Base-by-base conservation (phyloP, 495 filamentous ascomycete genomes). In the Penicillium argentinense region DNA sequence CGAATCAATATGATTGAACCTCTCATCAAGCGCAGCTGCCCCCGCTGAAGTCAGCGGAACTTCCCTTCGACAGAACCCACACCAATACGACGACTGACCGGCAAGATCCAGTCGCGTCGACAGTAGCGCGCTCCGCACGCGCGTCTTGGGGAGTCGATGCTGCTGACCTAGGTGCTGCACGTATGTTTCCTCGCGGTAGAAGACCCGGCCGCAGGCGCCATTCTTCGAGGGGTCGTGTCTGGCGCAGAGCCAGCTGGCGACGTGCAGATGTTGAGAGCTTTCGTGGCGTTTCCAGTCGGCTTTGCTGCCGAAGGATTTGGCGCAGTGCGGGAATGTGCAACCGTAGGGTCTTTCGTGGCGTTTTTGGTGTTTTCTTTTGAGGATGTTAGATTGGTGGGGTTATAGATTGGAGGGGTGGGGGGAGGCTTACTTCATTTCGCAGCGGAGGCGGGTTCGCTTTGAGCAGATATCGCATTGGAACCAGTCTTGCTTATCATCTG, bases 241-340 rank as follows among this genome's bases (percentile, higher is more conserved):
- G 5, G 68, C 73, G 64, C 92, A 97, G n/a, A 83, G 81, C 84
- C 88, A 97, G 43, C 80, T 76, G 49, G 90, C 84, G 2, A 80
- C 56, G 53, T 86, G 81, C 51, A 82, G 85, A 59, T 97, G 92
- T 61, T 95, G 90, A 19, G 82, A 86, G 52, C 84, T 89, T 54
- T 97, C 92, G 61, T 97, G 92, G 6, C 93, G 84, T 66, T 96
- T 97, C 93, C 92, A 97, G 68, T 97, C 92, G 33, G 89, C 89
- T 60, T 96, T 96, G 71, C 87, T 91, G 26, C 93, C 92, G 53
- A 97, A 96, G 3, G 66, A 77, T 52, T 89, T 93, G 37, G 72
- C 69, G 59, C 93, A 97, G 14, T 70, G 70, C 8, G 74, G 62
- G 37, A 82, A 89, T 6, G 92, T 97, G 68, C 92, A 97, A 32